phyloP scores from a whole-genome alignment of 768 basidiomycete genomes.

The Leccinum arenicola region DNA sequence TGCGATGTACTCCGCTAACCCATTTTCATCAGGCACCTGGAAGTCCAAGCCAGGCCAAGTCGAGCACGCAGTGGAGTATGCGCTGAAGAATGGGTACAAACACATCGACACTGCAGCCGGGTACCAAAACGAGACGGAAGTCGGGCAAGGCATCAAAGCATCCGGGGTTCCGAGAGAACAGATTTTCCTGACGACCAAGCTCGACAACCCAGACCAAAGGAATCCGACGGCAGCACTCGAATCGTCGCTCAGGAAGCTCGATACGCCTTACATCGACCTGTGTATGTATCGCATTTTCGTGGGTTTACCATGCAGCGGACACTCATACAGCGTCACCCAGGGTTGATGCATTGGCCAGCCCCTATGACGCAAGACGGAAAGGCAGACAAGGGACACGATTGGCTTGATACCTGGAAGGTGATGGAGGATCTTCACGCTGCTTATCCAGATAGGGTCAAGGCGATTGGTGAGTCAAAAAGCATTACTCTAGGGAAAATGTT shows the following conservation, averaged over 20 bases:
- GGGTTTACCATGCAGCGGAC: not conserved
- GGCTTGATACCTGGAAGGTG: conserved; percentile 76
- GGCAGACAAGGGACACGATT: conserved; percentile 54
- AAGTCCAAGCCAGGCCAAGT: conserved; percentile 69
- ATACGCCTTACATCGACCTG: conserved; percentile 76
- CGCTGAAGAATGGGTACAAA: conserved; percentile 71
- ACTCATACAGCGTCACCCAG: conserved; percentile 30
- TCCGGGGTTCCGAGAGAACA: conserved; percentile 69
- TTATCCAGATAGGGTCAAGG: conserved; percentile 70
- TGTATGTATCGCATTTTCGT: conserved; percentile 40
- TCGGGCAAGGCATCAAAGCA: conserved; percentile 72
- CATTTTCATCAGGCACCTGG: conserved; percentile 63
- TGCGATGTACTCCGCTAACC: not conserved
- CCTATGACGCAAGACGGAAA: conserved; percentile 58
- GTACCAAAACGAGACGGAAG: conserved; percentile 76
- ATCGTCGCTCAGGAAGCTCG: conserved; percentile 63
- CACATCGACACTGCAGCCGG: conserved; percentile 70
- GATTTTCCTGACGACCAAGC: conserved; percentile 81
- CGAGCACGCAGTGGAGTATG: conserved; percentile 68
- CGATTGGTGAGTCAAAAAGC: conserved; percentile 52
- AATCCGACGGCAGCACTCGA: conserved; percentile 61
- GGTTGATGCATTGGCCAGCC: conserved; percentile 83
- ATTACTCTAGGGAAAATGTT: not conserved
- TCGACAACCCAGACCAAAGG: conserved; percentile 61
- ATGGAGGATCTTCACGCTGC: conserved; percentile 69